Base-by-base conservation (phyloP, 2,329 filamentous ascomycete species). In the Colletotrichum filicis region DNA sequence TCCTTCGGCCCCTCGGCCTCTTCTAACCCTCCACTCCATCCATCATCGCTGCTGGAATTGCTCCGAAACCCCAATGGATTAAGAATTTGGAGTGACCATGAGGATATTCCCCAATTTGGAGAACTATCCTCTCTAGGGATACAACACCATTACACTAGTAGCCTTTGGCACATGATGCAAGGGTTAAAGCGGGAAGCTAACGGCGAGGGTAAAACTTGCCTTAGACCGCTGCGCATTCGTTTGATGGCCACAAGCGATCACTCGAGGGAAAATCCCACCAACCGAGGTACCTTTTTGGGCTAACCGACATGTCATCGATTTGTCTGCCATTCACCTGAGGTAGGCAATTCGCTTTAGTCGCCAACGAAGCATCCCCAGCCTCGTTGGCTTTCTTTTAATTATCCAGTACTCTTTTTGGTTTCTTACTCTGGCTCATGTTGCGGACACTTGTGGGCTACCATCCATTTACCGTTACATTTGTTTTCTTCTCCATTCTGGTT, bases 231-330 rank as follows among this genome's bases (percentile, higher is more conserved):
- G 42, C 60, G 24, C 32, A 57, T 26, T 37, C 28, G 30, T 66
- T 42, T 61, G 42, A 37, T 26, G 46, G 56, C 32, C 63, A 61
- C 35, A 46, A 56, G 37, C 35, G 63, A 71, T 71, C 67, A 32
- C 49, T 71, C 64, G 30, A 42, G 61, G 11, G n/a, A 16, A 37
- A 65, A 19, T 30, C 32, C n/a, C 26, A 32, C 46, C 58, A 68
- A 30, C 69, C 69, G 69, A 68, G 69, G 58, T 22, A 42, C 30
- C 37, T 52, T 67, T 42, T 42, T 4, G 6, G 16, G 35, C 37
- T 24, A 37, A 57, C n/a, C 46, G 49, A 22, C 58, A 53, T 62
- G 28, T 68, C 68, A 68, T 61, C 42, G 57, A 56, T 46, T 58
- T 35, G 14, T 30, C 35, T n/a, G 14, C 49, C 52, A 26, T 24